Conservation (phyloP, 2,329 filamentous ascomycete genomes). For the Alternaria ethzedia region DNA sequence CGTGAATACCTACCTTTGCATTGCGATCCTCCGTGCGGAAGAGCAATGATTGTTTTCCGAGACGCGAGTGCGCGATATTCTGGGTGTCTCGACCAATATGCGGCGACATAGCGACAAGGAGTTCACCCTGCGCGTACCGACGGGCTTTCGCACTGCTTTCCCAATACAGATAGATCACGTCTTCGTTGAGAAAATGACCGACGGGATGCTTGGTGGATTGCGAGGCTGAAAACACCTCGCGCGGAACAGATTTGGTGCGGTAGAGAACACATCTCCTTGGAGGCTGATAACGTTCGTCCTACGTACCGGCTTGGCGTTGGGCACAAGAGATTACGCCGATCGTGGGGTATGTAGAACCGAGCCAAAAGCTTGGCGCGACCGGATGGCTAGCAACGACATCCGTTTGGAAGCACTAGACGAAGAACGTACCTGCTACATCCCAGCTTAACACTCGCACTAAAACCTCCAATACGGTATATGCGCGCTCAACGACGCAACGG, state of each 20-base stretch:
- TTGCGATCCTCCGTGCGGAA: background rate
- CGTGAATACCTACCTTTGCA: background rate
- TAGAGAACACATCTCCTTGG: background rate
- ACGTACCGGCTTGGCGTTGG: background rate
- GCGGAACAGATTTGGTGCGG: background rate
- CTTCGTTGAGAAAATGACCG: background rate
- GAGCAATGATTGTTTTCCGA: background rate
- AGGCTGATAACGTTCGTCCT: background rate
- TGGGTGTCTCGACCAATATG: background rate
- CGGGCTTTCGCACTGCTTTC: background rate
- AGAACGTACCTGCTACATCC: background rate
- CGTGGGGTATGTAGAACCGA: background rate
- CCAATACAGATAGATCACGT: background rate
- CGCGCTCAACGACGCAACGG: background rate
- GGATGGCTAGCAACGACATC: background rate
- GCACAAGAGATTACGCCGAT: background rate
- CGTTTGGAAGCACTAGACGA: background rate
- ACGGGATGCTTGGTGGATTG: background rate
- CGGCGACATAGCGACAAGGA: background rate
- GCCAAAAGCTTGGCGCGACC: background rate
- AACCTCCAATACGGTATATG: background rate
- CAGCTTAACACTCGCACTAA: background rate
- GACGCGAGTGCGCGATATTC: background rate
- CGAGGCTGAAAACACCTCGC: background rate
- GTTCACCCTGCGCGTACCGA: background rate